Evolutionary conservation across 2,329 filamentous ascomycete genomes (phyloP).

Genomic region (Aspergillus niger): DNA sequence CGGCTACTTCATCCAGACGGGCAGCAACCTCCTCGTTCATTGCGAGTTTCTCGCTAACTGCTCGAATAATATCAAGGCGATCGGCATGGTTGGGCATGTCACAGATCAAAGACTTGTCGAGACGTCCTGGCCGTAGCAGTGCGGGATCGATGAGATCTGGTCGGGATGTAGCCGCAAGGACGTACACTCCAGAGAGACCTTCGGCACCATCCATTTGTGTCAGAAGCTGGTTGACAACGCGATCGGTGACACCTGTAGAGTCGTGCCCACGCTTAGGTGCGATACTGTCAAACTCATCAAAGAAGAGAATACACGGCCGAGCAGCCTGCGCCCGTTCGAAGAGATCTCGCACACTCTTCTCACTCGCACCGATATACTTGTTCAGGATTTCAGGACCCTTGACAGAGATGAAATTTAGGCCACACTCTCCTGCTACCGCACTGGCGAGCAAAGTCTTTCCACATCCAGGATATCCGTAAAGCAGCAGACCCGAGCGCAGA

Average conservation of each 20-base stretch:
- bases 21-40: slow-evolving; percentile 67
- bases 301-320: slow-evolving; percentile 92
- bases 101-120: slow-evolving; percentile 92
- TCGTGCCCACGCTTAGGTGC: slow-evolving; percentile 97
- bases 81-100: slow-evolving; percentile 81
- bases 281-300: slow-evolving; percentile 98
- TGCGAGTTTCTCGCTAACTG: slow-evolving; percentile 78
- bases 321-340: slow-evolving; percentile 90
- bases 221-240: slow-evolving; percentile 95
- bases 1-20: slow-evolving; percentile 72
- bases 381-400: slow-evolving; percentile 98
- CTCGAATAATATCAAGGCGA: slow-evolving; percentile 81
- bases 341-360: slow-evolving; percentile 92
- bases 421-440: slow-evolving; percentile 96
- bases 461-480: slow-evolving; percentile 95
- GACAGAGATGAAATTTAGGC: slow-evolving; percentile 96
- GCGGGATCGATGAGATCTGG: slow-evolving; percentile 96
- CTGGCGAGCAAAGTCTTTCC: slow-evolving; percentile 95
- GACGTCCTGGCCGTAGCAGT: slow-evolving; percentile 81
- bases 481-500: slow-evolving; percentile 85
- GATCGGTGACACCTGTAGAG: slow-evolving; percentile 95
- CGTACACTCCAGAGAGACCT: slow-evolving; percentile 90
- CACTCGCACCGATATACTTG: slow-evolving; percentile 97
- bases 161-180: slow-evolving; percentile 87
- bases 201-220: slow-evolving; percentile 99